phyloP scores from a whole-genome alignment of 2,329 filamentous ascomycete genomes.

The Diaporthe sp. region DNA sequence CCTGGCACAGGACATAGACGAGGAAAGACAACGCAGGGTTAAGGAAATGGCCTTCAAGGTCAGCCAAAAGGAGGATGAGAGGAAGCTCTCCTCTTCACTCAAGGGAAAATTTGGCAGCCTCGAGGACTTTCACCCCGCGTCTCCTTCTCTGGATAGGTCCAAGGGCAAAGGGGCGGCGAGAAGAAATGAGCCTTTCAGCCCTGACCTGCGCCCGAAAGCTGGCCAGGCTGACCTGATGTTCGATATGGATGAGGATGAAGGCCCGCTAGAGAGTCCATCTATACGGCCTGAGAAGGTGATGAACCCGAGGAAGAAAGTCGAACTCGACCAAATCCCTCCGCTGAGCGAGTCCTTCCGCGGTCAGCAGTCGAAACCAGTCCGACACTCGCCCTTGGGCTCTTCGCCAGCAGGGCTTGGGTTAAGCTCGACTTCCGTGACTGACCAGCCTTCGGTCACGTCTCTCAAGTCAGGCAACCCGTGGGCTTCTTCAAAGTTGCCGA shows the following conservation, averaged over 20 bases:
- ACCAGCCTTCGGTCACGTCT: conserved; percentile 37
- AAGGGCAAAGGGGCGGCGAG: conserved; percentile 62
- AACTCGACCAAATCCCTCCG: conserved; percentile 50
- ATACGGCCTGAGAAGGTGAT: conserved; percentile 47
- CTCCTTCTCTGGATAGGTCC: conserved; percentile 59
- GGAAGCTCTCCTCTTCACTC: conserved; percentile 71
- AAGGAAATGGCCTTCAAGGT: conserved; percentile 81
- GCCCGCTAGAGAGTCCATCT: conserved; percentile 49
- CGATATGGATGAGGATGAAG: conserved; percentile 88
- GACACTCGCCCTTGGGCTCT: conserved; percentile 32
- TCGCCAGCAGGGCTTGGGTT: conserved; percentile 40
- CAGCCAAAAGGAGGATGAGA: conserved; percentile 75
- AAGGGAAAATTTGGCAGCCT: conserved; percentile 73
- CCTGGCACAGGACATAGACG: conserved; percentile 75
- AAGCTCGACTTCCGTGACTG: conserved; percentile 32
- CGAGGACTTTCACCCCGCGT: conserved; percentile 69
- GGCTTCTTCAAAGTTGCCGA: conserved; percentile 65
- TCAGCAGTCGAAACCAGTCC: conserved; percentile 54
- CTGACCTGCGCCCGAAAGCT: conserved; percentile 76
- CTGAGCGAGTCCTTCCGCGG: conserved; percentile 56
- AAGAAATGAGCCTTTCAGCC: conserved; percentile 73
- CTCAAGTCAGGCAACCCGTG: conserved; percentile 59
- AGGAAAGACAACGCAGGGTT: conserved; percentile 78
- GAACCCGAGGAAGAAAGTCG: conserved; percentile 42
- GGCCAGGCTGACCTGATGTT: conserved; percentile 88